phyloP scores from a whole-genome alignment of 2,329 filamentous ascomycete genomes.

The Fusarium sp. region DNA sequence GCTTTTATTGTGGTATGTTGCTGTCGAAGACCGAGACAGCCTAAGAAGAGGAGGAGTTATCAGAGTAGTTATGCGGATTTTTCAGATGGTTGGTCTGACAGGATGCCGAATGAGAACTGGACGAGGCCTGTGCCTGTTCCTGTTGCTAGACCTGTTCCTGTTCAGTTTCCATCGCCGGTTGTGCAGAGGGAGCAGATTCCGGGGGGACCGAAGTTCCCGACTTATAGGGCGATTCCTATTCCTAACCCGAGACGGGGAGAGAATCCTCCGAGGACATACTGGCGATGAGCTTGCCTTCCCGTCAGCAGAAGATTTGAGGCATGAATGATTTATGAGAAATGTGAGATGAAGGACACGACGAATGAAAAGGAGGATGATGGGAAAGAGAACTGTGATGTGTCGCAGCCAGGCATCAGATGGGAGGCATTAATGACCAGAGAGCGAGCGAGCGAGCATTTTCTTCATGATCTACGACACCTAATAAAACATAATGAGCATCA shows the following conservation, averaged over 20 bases:
- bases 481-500: background rate
- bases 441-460: slow-evolving; percentile 7
- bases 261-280: slow-evolving; percentile 18
- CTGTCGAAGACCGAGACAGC: slow-evolving; percentile 32
- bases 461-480: slow-evolving; percentile 1
- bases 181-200: slow-evolving; percentile 46
- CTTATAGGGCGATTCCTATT: slow-evolving; percentile 51
- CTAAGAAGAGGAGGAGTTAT: slow-evolving; percentile 4
- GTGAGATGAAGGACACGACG: background rate
- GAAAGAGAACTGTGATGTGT: background rate
- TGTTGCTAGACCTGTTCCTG: slow-evolving; percentile 11
- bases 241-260: slow-evolving; percentile 45
- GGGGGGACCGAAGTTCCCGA: slow-evolving; percentile 50
- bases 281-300: background rate
- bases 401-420: background rate
- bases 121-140: slow-evolving; percentile 18
- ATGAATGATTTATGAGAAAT: background rate
- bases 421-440: background rate
- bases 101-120: slow-evolving; percentile 16
- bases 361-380: background rate
- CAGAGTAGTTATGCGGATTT: slow-evolving; percentile 31
- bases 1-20: slow-evolving; percentile 51
- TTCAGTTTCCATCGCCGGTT: slow-evolving; percentile 34
- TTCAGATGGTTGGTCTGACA: slow-evolving; percentile 27
- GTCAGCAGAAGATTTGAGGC: fast-evolving